Conservation (phyloP, 345 rosid species). For the Corchorus olitorius region DNA sequence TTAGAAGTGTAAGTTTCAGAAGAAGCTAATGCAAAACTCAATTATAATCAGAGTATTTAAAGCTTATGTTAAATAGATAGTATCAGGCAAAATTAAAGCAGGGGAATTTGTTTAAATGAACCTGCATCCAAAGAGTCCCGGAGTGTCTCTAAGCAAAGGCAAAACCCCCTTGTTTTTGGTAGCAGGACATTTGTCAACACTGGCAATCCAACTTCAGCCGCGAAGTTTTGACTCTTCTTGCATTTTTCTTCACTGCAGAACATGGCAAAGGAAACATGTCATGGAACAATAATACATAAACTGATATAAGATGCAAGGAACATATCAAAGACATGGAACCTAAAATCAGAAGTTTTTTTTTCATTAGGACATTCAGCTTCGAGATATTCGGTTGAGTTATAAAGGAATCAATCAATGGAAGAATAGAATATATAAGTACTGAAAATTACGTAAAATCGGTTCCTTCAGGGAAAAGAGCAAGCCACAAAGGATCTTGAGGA, state of each 20-base stretch:
- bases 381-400: neutral
- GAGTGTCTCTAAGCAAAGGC: conserved; percentile 67
- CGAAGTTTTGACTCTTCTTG: conserved; percentile 60
- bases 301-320: neutral
- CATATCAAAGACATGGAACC: neutral
- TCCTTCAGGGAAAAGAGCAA: conserved; percentile 89
- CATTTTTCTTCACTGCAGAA: conserved; percentile 71
- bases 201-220: conserved; percentile 74
- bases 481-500: conserved; percentile 82
- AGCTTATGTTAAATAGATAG: neutral
- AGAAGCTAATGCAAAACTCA: neutral
- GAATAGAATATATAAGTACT: conserved; percentile 16
- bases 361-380: neutral
- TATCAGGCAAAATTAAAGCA: neutral
- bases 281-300: neutral
- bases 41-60: neutral
- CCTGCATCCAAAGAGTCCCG: conserved; percentile 72
- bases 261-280: conserved; percentile 14
- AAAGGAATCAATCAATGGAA: neutral
- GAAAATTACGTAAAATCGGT: conserved; percentile 74
- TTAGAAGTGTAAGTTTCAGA: conserved; percentile 6
- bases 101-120: conserved; percentile 15
- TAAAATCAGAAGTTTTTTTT: neutral
- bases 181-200: conserved; percentile 66
- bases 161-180: conserved; percentile 76